phyloP scores from a whole-genome alignment of 1,284 basidiomycete species.

The Schizophyllum amplum region DNA sequence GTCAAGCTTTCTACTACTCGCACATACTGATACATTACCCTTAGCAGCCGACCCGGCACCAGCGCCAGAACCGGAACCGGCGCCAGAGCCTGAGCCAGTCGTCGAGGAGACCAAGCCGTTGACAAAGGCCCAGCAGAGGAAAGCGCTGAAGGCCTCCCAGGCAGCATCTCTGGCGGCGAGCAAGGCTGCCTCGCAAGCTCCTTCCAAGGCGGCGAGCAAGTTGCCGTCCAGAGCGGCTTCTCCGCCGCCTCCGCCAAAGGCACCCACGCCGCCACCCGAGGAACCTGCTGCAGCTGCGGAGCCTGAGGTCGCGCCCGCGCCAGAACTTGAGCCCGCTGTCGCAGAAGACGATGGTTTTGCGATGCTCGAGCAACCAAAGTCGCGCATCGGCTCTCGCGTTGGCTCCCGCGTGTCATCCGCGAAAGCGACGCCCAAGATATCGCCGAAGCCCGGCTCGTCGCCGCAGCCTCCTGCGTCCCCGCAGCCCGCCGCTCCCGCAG shows the following conservation, averaged over 20 bases:
- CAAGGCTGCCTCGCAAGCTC: conserved; percentile 1
- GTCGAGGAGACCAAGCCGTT: conserved; percentile 1
- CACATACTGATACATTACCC: neutral
- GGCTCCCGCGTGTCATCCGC: neutral
- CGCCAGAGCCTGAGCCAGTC: neutral
- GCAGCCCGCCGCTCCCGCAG: neutral
- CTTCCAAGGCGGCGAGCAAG: no score
- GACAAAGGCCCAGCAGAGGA: conserved; percentile 1
- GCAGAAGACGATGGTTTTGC: neutral
- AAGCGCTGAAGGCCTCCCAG: neutral
- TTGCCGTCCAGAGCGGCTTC: no score
- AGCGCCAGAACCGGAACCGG: conserved; percentile 4
- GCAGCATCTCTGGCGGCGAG: neutral
- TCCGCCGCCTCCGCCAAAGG: no score
- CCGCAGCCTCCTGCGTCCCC: neutral
- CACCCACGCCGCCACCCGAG: no score
- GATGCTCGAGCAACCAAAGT: neutral
- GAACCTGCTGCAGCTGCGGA: no score
- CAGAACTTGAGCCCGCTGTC: no score
- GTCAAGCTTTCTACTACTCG: neutral
- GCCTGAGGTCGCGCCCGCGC: neutral
- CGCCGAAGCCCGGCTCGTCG: neutral
- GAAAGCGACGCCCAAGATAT: neutral
- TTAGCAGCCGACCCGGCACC: neutral
- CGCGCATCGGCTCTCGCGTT: neutral